Conservation (phyloP, 2,329 filamentous ascomycete species). For the Aureobasidium sp. region DNA sequence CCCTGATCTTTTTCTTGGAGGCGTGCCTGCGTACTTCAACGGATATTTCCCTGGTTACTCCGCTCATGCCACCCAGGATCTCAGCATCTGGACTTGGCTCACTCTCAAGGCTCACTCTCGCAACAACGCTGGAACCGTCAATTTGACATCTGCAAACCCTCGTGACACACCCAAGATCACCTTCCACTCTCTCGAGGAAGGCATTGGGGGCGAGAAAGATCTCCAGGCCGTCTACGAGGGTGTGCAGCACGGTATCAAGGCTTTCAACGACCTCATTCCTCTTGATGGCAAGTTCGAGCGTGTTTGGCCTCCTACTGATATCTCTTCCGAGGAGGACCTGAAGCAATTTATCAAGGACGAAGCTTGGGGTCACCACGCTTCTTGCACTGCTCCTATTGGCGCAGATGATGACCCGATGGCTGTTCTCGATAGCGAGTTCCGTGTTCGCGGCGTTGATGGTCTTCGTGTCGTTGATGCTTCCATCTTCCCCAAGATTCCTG, state of each 20-base stretch:
- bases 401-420: conserved; percentile 46
- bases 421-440: conserved; percentile 51
- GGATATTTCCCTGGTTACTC: conserved; percentile 52
- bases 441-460: conserved; percentile 48
- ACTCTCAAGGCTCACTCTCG: conserved; percentile 58
- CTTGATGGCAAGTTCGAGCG: conserved; percentile 39
- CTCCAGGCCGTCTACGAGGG: conserved; percentile 50
- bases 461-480: conserved; percentile 58
- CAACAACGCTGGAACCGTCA: conserved; percentile 56
- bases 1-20: conserved; percentile 50
- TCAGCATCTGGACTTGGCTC: conserved; percentile 43
- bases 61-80: conserved; percentile 37
- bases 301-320: conserved; percentile 37
- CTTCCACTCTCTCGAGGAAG: conserved; percentile 53
- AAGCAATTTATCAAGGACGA: conserved; percentile 44
- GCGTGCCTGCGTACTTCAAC: conserved; percentile 48
- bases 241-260: conserved; percentile 45
- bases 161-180: conserved; percentile 56
- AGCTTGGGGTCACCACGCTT: conserved; percentile 53
- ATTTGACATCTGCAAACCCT: conserved; percentile 54
- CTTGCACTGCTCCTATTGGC: conserved; percentile 51
- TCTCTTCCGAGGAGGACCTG: conserved; percentile 39
- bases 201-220: conserved; percentile 37
- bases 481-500: conserved; percentile 51
- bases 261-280: conserved; percentile 30